Conservation (phyloP, 1,284 basidiomycete species). For the Leucoagaricus sp. region DNA sequence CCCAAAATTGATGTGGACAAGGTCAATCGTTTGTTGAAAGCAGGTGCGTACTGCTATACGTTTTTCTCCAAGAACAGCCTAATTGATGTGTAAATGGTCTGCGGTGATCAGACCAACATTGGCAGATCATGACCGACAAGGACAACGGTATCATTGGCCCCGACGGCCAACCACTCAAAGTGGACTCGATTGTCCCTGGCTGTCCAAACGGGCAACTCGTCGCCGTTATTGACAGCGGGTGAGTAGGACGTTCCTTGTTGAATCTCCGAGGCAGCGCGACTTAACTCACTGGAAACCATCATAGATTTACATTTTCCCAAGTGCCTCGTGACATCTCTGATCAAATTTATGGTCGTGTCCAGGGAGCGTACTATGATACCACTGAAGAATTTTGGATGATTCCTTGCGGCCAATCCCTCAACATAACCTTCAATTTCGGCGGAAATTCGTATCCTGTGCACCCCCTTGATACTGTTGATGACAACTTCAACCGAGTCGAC, state of each 20-base stretch:
- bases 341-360: slow-evolving; percentile 78
- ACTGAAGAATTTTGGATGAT: slow-evolving; percentile 65
- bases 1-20: slow-evolving; percentile 68
- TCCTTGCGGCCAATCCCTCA: slow-evolving; percentile 72
- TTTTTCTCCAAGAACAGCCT: background rate
- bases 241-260: slow-evolving; percentile 23
- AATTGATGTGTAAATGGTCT: background rate
- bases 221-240: slow-evolving; percentile 77
- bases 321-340: slow-evolving; percentile 75
- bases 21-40: slow-evolving; percentile 53
- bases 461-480: slow-evolving; percentile 70
- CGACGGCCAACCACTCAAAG: slow-evolving; percentile 62
- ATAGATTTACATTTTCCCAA: slow-evolving; percentile 43
- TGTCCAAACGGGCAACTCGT: slow-evolving; percentile 63
- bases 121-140: slow-evolving; percentile 71
- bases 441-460: slow-evolving; percentile 69
- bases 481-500: slow-evolving; percentile 59
- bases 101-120: slow-evolving; percentile 63
- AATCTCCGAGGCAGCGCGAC: background rate
- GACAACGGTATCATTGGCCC: slow-evolving; percentile 64
- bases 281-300: slow-evolving; percentile 16
- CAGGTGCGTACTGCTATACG: slow-evolving; percentile 28
- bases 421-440: slow-evolving; percentile 70
- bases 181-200: slow-evolving; percentile 67
- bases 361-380: slow-evolving; percentile 68